Base-by-base conservation (phyloP, 1,284 basidiomycete genomes). In the Exsudoporus floridanus region DNA sequence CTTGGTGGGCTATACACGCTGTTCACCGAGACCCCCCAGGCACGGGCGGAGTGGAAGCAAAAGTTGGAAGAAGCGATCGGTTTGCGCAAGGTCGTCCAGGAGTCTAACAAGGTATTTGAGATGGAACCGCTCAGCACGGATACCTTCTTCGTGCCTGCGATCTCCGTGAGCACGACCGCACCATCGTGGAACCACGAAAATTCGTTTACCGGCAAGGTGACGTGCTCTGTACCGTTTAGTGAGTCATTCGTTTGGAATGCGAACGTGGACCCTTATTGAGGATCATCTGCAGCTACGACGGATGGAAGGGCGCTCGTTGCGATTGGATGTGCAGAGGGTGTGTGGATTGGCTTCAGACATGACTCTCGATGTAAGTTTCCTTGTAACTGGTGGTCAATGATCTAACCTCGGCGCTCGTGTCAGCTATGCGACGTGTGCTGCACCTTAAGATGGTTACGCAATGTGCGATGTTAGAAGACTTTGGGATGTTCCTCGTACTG, bases 341-440 rank as follows among this genome's bases (percentile, higher is more conserved):
- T 98, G 2, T 98, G 94, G 92, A 96, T 98, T 58, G 96, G 95
- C 0, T 87, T 97, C 70, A 82, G 92, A 30, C 88, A 92, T 62
- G 89, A 96, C 66, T 86, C 94, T 0, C 74, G 79, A 67, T 95
- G 88, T 90, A 67, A 65, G 88, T 64, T 14, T 43, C 49, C 16
- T 35, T 19, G 13, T 28, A 34, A 8, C 25, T 43, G 23, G 12
- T 37, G 7, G 18, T 31, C 9, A 7, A 14, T 27, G 10, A 33
- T 42, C 55, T 60, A 30, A 55, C 44, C 21, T 34, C 28, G 31
- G 36, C 18, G 9, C 18, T 53, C 31, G 51, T 37, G 38, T 28
- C 55, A 90, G 88, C 94, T 6, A 81, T 97, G 72, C 84, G 91
- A 31, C 90, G 93, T 52, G 94, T 98, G 19, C 73, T 98, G 13